Evolutionary conservation across 2,329 filamentous ascomycete species (phyloP).

Genomic region (Neopestalotiopsis sp.): DNA sequence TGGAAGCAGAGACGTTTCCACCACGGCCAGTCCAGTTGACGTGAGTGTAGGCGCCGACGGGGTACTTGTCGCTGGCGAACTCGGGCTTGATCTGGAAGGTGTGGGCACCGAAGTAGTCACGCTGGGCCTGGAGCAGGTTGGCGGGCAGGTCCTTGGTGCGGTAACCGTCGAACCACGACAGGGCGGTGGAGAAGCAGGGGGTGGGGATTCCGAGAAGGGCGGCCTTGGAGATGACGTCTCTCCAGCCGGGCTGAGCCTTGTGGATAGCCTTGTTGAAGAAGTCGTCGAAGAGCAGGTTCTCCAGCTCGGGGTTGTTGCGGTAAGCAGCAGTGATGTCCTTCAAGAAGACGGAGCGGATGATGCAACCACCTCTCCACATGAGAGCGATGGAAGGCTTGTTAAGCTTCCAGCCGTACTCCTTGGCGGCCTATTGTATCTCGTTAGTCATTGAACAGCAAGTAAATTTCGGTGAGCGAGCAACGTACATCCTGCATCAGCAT

Average conservation of each 20-base stretch:
- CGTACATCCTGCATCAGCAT: slow-evolving; percentile 98
- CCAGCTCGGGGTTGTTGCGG: slow-evolving; percentile 89
- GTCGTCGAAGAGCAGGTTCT: slow-evolving; percentile 98
- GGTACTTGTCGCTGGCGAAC: slow-evolving; percentile 78
- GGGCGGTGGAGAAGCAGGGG: slow-evolving; percentile 93
- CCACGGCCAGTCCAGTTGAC: slow-evolving; percentile 99
- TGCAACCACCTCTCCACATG: slow-evolving; percentile 99
- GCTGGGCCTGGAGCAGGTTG: slow-evolving; percentile 98
- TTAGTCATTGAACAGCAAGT: slow-evolving; percentile 18
- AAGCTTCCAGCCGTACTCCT: slow-evolving; percentile 96
- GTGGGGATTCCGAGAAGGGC: slow-evolving; percentile 95
- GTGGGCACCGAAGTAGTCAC: slow-evolving; percentile 98
- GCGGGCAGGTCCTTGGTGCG: slow-evolving; percentile 95
- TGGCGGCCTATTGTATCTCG: slow-evolving; percentile 71
- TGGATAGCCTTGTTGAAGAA: slow-evolving; percentile 99
- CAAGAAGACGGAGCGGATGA: slow-evolving; percentile 99
- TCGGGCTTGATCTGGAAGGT: slow-evolving; percentile 90
- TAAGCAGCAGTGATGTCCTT: slow-evolving; percentile 99
- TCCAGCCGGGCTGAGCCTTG: slow-evolving; percentile 92
- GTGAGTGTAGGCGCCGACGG: slow-evolving; percentile 87
- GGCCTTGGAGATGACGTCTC: slow-evolving; percentile 88
- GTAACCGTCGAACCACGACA: slow-evolving; percentile 99
- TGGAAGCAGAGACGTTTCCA: slow-evolving; percentile 95
- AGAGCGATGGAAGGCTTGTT: slow-evolving; percentile 99
- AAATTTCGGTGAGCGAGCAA: slow-evolving; percentile 22